phyloP scores from a whole-genome alignment of 805 yeast genomes.

The Metschnikowia rubicola region DNA sequence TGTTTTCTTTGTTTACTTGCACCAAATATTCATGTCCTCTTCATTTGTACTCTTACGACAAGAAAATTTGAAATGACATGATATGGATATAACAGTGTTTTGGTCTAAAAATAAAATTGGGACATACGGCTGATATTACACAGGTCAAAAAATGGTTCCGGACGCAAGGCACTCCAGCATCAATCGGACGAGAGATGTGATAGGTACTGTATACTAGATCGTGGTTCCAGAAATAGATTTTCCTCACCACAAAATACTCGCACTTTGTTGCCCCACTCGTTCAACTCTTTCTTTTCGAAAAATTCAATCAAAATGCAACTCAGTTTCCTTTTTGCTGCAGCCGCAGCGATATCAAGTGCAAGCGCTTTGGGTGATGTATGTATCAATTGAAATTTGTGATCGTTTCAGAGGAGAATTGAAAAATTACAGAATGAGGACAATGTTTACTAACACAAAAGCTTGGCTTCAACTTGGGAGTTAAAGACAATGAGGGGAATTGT shows the following conservation, averaged over 20 bases:
- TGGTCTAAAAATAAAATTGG: no score
- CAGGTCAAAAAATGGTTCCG: no score
- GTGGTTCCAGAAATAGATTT: conserved; percentile 11
- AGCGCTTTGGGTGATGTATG: conserved; percentile 58
- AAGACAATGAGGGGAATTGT: conserved; percentile 71
- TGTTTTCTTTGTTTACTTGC: no score
- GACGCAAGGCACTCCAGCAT: no score
- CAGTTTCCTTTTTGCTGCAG: conserved; percentile 42
- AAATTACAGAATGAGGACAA: neutral
- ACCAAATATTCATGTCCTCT: no score
- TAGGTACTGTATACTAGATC: no score
- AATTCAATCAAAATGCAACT: conserved; percentile 28
- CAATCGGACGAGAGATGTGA: no score
- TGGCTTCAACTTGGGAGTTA: conserved; percentile 73
- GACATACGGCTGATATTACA: no score
- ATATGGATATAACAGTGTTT: no score
- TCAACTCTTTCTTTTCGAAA: neutral
- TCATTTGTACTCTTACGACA: no score
- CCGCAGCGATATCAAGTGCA: conserved; percentile 48
- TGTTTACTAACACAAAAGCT: conserved; percentile 16
- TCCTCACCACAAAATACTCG: conserved; percentile 5
- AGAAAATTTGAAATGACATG: no score
- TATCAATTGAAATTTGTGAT: no score
- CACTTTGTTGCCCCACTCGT: neutral
- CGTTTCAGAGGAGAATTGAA: neutral